These are phyloP conservation scores for Mortierella sp. DNA, from an alignment of 371 early-diverging fungal species.

Conservation along the genomic window DNA sequence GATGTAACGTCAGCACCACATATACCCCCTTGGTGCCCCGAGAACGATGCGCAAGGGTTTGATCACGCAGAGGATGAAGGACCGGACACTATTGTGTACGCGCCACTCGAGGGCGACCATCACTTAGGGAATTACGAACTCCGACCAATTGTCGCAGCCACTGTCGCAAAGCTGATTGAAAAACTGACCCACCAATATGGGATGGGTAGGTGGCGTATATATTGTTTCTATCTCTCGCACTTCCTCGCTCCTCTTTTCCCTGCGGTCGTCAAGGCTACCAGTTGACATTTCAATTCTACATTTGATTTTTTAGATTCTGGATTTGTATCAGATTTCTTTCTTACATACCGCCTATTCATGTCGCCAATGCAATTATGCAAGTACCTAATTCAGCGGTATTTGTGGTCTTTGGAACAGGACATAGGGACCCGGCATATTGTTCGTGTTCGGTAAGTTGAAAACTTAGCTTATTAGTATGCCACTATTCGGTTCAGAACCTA, in stretches of 20 bases:
- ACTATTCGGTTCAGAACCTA: neutral
- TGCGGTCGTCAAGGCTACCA: neutral
- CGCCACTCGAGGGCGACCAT: neutral
- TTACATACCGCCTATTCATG: constrained; percentile 77
- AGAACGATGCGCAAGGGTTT: constrained; percentile 32
- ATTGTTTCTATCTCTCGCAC: neutral
- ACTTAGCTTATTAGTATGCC: neutral
- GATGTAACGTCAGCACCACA: constrained; percentile 1
- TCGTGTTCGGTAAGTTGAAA: constrained; percentile 62
- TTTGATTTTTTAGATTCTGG: constrained; percentile 63
- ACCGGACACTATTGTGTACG: constrained; percentile 32
- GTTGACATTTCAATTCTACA: neutral
- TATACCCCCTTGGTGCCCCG: constrained; percentile 38
- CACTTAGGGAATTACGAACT: constrained; percentile 7
- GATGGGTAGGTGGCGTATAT: constrained; percentile 60
- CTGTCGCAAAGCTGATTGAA: constrained; percentile 71
- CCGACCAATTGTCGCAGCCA: constrained; percentile 63
- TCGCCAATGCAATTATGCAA: constrained; percentile 71
- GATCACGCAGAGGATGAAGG: constrained; percentile 34
- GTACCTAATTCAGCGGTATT: constrained; percentile 69
- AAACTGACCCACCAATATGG: constrained; percentile 66
- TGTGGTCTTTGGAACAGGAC: constrained; percentile 72
- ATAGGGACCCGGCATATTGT: constrained; percentile 66
- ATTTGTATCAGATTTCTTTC: constrained; percentile 77
- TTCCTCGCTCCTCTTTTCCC: neutral